A percentile compares a stretch with the other conserved stretches of the same genome.
Conservation (phyloP, 1,284 basidiomycete species). For the Omphalotus olearius region DNA sequence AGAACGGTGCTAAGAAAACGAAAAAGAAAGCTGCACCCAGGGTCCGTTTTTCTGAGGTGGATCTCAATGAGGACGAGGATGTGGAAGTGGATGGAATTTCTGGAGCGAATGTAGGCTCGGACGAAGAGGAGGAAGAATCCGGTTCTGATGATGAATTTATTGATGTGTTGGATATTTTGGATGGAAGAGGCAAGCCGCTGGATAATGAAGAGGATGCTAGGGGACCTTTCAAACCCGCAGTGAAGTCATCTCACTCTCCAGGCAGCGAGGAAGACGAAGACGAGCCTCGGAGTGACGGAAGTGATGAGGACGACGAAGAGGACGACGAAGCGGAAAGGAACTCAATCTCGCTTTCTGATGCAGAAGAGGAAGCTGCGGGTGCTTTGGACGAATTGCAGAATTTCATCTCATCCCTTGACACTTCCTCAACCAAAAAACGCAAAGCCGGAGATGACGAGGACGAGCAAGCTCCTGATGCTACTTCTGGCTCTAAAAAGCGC, state of each 20-base stretch:
- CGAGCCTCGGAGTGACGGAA: slow-evolving; percentile 28
- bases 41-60: slow-evolving; percentile 50
- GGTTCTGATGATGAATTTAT: slow-evolving; percentile 59
- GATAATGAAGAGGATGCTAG: slow-evolving; percentile 26
- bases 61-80: slow-evolving; percentile 62
- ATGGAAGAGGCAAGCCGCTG: slow-evolving; percentile 54
- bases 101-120: slow-evolving; percentile 25
- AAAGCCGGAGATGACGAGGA: slow-evolving; percentile 46
- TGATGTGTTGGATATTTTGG: slow-evolving; percentile 64
- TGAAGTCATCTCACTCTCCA: slow-evolving; percentile 32
- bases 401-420: slow-evolving; percentile 71
- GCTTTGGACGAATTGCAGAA: slow-evolving; percentile 66
- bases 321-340: slow-evolving; percentile 27
- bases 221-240: slow-evolving; percentile 12
- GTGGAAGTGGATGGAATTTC: slow-evolving; percentile 14
- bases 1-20: slow-evolving; percentile 21
- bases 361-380: slow-evolving; percentile 51
- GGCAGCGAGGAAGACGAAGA: slow-evolving; percentile 45
- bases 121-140: slow-evolving; percentile 48
- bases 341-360: slow-evolving; percentile 49
- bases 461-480: slow-evolving; percentile 10
- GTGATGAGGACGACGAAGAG: slow-evolving; percentile 26
- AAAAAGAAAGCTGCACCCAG: slow-evolving; percentile 18
- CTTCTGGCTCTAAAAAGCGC: slow-evolving; percentile 43
- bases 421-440: slow-evolving; percentile 61